A percentile compares a stretch with the other conserved stretches of the same genome.
phyloP scores from a whole-genome alignment of 495 filamentous ascomycete species.

The Trichoderma parareesei region DNA sequence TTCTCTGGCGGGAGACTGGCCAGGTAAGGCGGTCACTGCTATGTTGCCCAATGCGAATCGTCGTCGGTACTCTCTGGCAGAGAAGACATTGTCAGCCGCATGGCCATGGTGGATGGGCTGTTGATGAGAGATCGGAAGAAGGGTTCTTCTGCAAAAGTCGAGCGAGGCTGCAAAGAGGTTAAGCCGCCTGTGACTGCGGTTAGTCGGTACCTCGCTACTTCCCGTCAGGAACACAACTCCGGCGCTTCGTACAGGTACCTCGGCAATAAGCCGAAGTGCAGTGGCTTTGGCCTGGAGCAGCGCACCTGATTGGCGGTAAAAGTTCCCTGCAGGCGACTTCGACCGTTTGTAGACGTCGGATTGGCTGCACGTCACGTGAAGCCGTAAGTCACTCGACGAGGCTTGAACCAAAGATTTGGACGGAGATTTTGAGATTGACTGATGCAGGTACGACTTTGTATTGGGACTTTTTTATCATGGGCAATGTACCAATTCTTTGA shows the following conservation, averaged over 20 bases:
- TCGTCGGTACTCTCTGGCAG: neutral
- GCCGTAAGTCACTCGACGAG: neutral
- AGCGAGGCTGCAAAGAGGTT: neutral
- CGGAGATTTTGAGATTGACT: too few species aligned
- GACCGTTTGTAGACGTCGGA: neutral
- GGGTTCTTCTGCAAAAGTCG: neutral
- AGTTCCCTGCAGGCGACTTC: neutral
- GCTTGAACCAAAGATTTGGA: too few species aligned
- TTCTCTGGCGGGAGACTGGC: neutral
- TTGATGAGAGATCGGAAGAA: neutral
- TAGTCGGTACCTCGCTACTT: neutral
- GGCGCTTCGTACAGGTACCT: neutral
- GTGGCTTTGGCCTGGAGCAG: neutral
- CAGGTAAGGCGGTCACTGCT: neutral
- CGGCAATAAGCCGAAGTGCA: neutral
- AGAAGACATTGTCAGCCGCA: constrained; percentile 3
- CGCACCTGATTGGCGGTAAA: neutral
- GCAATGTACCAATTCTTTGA: too few species aligned
- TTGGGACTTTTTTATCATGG: too few species aligned
- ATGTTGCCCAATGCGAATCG: neutral
- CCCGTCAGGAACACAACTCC: neutral
- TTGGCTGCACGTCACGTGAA: neutral
- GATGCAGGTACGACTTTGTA: too few species aligned
- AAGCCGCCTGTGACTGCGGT: neutral
- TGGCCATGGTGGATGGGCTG: constrained; percentile 3